Conservation (phyloP, 73 alveolate species). For the Paramecium sonneborni region DNA sequence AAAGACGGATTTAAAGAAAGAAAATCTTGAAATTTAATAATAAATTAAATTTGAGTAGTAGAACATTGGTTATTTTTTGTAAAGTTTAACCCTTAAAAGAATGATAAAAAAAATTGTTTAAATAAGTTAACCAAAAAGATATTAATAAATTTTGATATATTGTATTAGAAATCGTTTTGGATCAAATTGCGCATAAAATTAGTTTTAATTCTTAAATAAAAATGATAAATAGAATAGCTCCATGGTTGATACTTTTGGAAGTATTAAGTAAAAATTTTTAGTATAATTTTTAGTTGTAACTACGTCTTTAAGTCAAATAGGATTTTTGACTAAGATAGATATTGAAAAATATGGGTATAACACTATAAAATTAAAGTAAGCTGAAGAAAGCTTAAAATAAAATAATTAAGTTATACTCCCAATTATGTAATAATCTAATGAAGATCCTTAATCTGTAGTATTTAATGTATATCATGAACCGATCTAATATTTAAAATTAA, state of each 20-base stretch:
- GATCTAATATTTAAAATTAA: not conserved
- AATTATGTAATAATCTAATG: not conserved
- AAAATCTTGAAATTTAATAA: no score
- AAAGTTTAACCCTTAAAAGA: no score
- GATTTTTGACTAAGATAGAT: not conserved
- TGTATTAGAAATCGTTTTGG: no score
- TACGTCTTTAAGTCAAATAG: not conserved
- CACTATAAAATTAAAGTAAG: not conserved
- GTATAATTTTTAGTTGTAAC: not conserved
- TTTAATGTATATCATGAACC: not conserved
- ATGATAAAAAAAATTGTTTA: no score
- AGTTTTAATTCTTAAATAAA: not conserved
- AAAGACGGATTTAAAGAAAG: no score
- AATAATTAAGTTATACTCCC: not conserved
- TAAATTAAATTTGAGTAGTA: no score
- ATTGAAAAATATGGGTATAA: constrained; percentile 4
- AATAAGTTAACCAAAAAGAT: no score
- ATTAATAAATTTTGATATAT: no score
- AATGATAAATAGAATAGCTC: not conserved
- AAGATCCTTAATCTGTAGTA: not conserved
- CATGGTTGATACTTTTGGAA: not conserved
- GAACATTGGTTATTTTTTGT: no score
- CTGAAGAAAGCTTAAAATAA: constrained; percentile 16
- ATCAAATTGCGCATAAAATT: not conserved
- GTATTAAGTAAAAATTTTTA: not conserved